Percentiles rank a stretch among this genome's conserved stretches.
Evolutionary conservation across 305 asterid species (phyloP).

Genomic region (Striga hermonthica): DNA sequence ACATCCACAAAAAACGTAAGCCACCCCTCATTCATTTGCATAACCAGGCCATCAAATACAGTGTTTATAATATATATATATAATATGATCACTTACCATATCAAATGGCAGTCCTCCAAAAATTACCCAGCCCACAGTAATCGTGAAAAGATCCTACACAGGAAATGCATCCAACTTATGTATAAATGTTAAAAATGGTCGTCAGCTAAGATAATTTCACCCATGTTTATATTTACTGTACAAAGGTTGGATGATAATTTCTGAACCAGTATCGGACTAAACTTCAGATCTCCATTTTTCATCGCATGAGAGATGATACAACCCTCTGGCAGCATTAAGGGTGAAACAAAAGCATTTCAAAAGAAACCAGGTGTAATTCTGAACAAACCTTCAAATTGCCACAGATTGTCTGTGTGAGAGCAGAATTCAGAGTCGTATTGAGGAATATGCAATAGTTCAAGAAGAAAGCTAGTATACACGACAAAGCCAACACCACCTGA

Average conservation of each 20-base stretch:
- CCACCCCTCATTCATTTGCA: too few relatives aligned
- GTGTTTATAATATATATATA: too few relatives aligned
- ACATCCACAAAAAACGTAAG: constrained; percentile 7
- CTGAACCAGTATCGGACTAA: constrained; percentile 1
- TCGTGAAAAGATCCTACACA: constrained; percentile 79
- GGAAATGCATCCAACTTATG: neutral
- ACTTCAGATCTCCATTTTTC: neutral
- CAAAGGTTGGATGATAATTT: neutral
- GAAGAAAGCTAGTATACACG: constrained; percentile 90
- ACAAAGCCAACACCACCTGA: constrained; percentile 73
- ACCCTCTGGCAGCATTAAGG: constrained; percentile 4
- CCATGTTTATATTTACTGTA: too few relatives aligned
- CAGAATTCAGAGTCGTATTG: constrained; percentile 93
- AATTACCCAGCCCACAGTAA: constrained; percentile 78
- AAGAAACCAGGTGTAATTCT: constrained; percentile 2
- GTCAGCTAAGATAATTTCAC: too few relatives aligned
- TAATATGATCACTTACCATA: constrained; percentile 48
- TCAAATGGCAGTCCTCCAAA: constrained; percentile 97
- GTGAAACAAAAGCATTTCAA: neutral
- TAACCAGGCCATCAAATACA: constrained; percentile 1
- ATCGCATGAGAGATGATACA: too few relatives aligned
- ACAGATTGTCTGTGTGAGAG: constrained; percentile 94
- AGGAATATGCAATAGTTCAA: constrained; percentile 84
- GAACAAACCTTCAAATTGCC: constrained; percentile 89
- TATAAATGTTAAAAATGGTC: neutral